Evolutionary conservation across 2,329 filamentous ascomycete species (phyloP).

Genomic region (Arachnomyces sp.): DNA sequence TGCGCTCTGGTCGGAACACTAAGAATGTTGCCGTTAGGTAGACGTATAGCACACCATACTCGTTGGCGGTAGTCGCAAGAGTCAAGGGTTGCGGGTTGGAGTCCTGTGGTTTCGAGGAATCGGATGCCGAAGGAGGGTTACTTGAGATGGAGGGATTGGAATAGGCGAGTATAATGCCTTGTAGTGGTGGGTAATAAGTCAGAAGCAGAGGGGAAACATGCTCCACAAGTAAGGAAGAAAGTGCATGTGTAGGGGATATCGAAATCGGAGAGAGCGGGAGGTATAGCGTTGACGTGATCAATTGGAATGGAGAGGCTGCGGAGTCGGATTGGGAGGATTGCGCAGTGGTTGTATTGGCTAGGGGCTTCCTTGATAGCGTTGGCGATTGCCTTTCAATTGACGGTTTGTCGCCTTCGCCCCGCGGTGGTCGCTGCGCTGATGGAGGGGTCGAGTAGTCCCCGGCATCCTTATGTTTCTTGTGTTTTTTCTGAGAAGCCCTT

Average conservation of each 20-base stretch:
- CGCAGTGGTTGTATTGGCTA: conserved; percentile 15
- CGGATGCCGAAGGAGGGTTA: conserved; percentile 32
- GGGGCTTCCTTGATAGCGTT: conserved; percentile 26
- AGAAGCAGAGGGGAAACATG: conserved; percentile 56
- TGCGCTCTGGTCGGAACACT: conserved; percentile 67
- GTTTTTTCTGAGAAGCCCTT: too few species aligned
- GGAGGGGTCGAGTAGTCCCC: too few species aligned
- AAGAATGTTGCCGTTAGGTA: conserved; percentile 86
- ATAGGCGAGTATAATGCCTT: conserved; percentile 51
- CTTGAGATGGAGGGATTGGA: conserved; percentile 36
- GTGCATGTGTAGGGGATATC: conserved; percentile 43
- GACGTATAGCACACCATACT: conserved; percentile 77
- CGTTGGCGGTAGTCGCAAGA: conserved; percentile 50
- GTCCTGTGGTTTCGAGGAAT: conserved; percentile 20
- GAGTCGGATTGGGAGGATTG: conserved; percentile 21
- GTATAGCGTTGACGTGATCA: conserved; percentile 69
- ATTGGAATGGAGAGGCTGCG: conserved; percentile 60
- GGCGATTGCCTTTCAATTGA: conserved; percentile 9
- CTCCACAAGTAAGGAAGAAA: conserved; percentile 51
- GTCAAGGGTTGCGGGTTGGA: conserved; percentile 31
- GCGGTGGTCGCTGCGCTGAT: neutral
- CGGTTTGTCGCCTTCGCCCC: conserved; percentile 31
- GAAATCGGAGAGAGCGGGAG: conserved; percentile 51
- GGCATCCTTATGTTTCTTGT: too few species aligned
- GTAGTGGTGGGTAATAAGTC: conserved; percentile 52